Percentiles rank a stretch among this genome's conserved stretches.
These are phyloP conservation scores for Blastomyces gilchristii DNA, from an alignment of 2,329 filamentous ascomycete species.

Conservation along the genomic window DNA sequence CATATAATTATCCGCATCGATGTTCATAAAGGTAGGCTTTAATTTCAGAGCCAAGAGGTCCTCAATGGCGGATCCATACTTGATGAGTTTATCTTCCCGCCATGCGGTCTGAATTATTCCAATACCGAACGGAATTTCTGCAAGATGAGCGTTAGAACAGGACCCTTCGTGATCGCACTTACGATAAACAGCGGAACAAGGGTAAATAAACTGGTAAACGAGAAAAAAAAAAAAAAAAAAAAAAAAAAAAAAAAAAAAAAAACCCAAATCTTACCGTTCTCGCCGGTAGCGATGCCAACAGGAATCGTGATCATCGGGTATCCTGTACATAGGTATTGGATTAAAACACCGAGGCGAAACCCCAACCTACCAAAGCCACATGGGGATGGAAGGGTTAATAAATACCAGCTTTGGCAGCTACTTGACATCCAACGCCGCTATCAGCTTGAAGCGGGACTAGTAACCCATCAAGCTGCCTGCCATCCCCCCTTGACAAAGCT, in stretches of 20 bases:
- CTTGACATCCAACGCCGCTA: constrained; percentile 8
- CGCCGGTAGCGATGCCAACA: constrained; percentile 39
- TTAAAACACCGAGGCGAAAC: neutral
- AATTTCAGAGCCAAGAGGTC: constrained; percentile 32
- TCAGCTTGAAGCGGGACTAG: constrained; percentile 56
- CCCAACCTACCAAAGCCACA: neutral
- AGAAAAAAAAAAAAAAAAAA: too few species aligned
- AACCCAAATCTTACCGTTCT: constrained; percentile 20
- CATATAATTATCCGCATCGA: constrained; percentile 10
- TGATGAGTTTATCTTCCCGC: constrained; percentile 48
- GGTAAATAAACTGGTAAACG: neutral
- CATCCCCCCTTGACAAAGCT: constrained; percentile 41
- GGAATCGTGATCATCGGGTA: constrained; percentile 65
- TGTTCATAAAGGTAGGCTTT: constrained; percentile 7
- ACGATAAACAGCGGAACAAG: neutral
- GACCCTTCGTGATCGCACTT: neutral
- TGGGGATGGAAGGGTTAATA: neutral
- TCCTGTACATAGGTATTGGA: constrained; percentile 43
- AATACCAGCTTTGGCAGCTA: constrained; percentile 10
- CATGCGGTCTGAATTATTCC: constrained; percentile 53
- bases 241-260: too few species aligned
- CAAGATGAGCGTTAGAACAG: neutral
- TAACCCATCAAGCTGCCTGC: constrained; percentile 46
- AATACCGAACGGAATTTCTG: constrained; percentile 52
- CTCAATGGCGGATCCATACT: constrained; percentile 54